Percentiles rank a stretch among this genome's conserved stretches.
Conservation (phyloP, 257 asterid genomes). For the Echium plantagineum region DNA sequence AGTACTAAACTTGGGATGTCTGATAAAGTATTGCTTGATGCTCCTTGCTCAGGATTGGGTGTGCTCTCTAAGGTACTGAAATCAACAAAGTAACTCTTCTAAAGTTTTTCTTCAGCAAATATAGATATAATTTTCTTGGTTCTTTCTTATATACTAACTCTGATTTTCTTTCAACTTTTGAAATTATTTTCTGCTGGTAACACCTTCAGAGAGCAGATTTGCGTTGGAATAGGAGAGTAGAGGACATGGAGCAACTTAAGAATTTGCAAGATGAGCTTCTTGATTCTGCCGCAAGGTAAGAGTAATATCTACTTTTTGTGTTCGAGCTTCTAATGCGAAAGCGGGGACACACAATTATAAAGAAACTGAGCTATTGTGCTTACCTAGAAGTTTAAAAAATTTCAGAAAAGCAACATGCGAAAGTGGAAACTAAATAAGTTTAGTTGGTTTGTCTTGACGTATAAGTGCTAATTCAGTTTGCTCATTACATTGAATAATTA, state of each 20-base stretch:
- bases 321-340: background rate
- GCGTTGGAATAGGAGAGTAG: constrained; percentile 82
- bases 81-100: background rate
- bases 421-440: no score
- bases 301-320: constrained; percentile 8
- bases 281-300: constrained; percentile 77
- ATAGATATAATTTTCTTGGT: background rate
- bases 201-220: constrained; percentile 71
- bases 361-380: no score
- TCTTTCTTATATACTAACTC: no score
- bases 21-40: constrained; percentile 89
- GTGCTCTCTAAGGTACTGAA: constrained; percentile 76
- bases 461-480: background rate
- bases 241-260: constrained; percentile 80
- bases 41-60: constrained; percentile 95
- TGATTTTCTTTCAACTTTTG: no score
- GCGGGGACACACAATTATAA: background rate
- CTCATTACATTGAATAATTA: background rate
- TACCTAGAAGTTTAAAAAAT: no score
- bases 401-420: background rate
- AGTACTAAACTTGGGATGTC: constrained; percentile 29
- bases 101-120: no score
- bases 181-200: constrained; percentile 7
- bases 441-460: background rate
- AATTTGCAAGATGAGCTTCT: constrained; percentile 74